Base-by-base conservation (phyloP, 805 yeast genomes). In the Wickerhamiella parazyma region DNA sequence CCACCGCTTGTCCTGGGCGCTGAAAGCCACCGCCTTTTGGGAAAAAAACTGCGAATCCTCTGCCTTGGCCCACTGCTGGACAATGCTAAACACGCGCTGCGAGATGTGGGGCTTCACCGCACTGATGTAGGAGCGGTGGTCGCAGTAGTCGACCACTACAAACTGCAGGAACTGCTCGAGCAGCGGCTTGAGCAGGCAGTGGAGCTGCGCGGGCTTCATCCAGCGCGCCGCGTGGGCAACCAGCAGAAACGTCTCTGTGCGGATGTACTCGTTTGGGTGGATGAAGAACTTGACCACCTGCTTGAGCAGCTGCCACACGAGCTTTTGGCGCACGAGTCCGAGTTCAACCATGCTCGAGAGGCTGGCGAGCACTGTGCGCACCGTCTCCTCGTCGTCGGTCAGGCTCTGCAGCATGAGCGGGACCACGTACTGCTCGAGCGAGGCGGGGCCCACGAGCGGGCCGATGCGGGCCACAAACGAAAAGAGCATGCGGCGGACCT, bases 191-290 rank as follows among this genome's bases (percentile, higher is more conserved):
- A 87, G 62, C 57, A 85, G 70, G 54, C 97, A 89, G 52, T 80
- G 84, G 9, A 75, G 63, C 51, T 91, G 96, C 0, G 96, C 91
- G 18, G 75, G 68, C 10, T 80, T 68, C 20, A 86, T 59, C 51
- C 75, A 75, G 2, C 68, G 66, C 1, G 82, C 74, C 1, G 83
- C 70, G 0, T 80, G 69, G 2, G 80, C 64, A 1, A 86, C 65
- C 40, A 86, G 65, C 2, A 68, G 62, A 35, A 85, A 54, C 0
- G 80, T 73, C 1, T 80, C 71, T 49, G 82, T 84, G 31, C 94
- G 62, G 9, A 89, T 78, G 77, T 93, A 78, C 42, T 75, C 80
- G 58, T 85, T 87, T 0, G 97, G 97, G 56, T 87, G 96, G 7
- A 87, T 59, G 0, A 81, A 55, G 21, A 89, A 68, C 44, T 76